These are phyloP conservation scores for Ophiocordyceps australis DNA, from an alignment of 2,329 filamentous ascomycete species.

Conservation along the genomic window DNA sequence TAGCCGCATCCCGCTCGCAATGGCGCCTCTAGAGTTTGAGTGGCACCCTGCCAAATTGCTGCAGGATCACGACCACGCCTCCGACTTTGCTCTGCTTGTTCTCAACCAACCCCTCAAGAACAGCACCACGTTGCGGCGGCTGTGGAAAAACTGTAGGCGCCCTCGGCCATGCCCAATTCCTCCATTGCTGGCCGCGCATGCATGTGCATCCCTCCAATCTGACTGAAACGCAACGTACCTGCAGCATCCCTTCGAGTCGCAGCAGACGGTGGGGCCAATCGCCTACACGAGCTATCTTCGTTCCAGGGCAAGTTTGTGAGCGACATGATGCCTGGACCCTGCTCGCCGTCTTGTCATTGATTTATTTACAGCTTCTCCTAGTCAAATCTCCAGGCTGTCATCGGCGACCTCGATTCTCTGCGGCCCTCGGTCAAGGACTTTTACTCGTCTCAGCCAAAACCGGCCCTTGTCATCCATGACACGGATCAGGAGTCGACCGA, in stretches of 20 bases:
- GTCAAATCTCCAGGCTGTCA: slow-evolving; percentile 51
- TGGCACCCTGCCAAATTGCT: slow-evolving; percentile 20
- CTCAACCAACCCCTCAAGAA: slow-evolving; percentile 32
- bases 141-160: slow-evolving; percentile 29
- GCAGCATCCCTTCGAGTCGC: slow-evolving; percentile 53
- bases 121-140: slow-evolving; percentile 24
- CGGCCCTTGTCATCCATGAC: slow-evolving; percentile 47
- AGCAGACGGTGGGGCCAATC: slow-evolving; percentile 83
- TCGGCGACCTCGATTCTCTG: slow-evolving; percentile 86
- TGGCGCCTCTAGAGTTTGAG: slow-evolving; percentile 12
- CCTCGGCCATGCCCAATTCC: neutral
- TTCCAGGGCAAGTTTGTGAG: slow-evolving; percentile 23
- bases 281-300: slow-evolving; percentile 33
- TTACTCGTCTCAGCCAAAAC: slow-evolving; percentile 35
- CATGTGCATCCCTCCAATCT: neutral
- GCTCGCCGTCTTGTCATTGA: neutral
- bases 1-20: no score
- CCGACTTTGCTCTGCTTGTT: slow-evolving; percentile 25
- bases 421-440: slow-evolving; percentile 40
- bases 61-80: slow-evolving; percentile 12
- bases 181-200: neutral
- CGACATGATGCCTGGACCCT: slow-evolving; percentile 1
- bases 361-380: slow-evolving; percentile 11
- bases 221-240: neutral
- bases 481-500: slow-evolving; percentile 80